Evolutionary conservation across 176 grass and related monocot genomes (phyloP).

Genomic region (Eremochloa ophiuroides): DNA sequence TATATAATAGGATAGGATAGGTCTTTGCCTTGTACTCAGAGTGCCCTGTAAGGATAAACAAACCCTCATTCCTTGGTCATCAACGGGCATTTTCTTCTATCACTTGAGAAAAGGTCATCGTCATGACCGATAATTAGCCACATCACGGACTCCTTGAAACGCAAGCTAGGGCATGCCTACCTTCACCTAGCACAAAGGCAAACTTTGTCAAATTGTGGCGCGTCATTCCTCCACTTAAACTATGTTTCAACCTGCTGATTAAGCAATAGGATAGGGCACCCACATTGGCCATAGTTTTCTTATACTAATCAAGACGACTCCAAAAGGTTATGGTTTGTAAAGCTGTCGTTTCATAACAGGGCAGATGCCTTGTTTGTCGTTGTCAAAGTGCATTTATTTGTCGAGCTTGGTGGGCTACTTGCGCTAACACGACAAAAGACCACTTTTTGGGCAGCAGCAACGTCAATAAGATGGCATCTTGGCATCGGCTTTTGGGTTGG

Average conservation of each 20-base stretch:
- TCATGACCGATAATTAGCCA: not conserved
- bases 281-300: not conserved
- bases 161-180: not conserved
- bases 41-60: not conserved
- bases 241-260: not conserved
- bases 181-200: constrained; percentile 26
- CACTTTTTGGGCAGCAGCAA: constrained; percentile 38
- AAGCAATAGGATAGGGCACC: not conserved
- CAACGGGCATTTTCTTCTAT: not conserved
- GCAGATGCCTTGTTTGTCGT: constrained; percentile 38
- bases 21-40: not conserved
- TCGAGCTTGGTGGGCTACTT: constrained; percentile 11
- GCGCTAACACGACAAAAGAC: constrained; percentile 24
- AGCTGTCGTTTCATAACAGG: not conserved
- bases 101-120: not conserved
- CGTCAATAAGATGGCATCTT: constrained; percentile 41
- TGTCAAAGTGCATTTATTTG: constrained; percentile 32
- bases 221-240: constrained; percentile 5
- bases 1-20: too few relatives aligned
- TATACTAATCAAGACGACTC: constrained; percentile 19
- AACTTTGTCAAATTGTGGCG: constrained; percentile 34
- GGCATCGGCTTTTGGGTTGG: not conserved
- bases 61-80: not conserved
- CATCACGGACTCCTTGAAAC: not conserved
- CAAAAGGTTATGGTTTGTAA: constrained; percentile 27